Conservation (phyloP, 1,284 basidiomycete genomes). For the Cutaneotrichosporon curvatum region DNA sequence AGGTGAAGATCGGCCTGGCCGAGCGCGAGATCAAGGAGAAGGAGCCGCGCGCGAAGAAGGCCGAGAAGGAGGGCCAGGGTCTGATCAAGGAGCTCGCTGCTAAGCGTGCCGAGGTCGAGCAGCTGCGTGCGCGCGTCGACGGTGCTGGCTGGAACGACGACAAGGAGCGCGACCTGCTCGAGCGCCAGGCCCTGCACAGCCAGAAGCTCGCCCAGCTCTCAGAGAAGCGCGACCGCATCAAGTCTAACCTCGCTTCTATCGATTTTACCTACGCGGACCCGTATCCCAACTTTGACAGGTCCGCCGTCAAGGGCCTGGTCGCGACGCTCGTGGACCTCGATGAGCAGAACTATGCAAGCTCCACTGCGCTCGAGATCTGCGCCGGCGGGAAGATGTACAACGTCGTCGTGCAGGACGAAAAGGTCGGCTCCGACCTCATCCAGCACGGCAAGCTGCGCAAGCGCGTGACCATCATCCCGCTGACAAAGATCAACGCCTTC, state of each 20-base stretch:
- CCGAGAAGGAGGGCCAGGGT: constrained; percentile 76
- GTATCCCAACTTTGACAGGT: constrained; percentile 71
- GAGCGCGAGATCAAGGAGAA: constrained; percentile 74
- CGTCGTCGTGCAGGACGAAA: constrained; percentile 86
- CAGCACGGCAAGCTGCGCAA: constrained; percentile 72
- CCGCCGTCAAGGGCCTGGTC: constrained; percentile 88
- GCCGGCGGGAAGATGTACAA: constrained; percentile 91
- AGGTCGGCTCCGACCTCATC: constrained; percentile 76
- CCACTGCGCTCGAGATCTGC: constrained; percentile 88
- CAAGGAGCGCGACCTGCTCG: constrained; percentile 62
- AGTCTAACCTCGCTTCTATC: constrained; percentile 62
- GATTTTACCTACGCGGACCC: constrained; percentile 82
- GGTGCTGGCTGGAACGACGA: constrained; percentile 72
- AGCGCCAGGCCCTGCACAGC: constrained; percentile 55
- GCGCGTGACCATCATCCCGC: constrained; percentile 86
- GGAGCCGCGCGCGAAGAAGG: constrained; percentile 72
- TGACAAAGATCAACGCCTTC: constrained; percentile 80
- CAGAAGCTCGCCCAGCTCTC: constrained; percentile 56
- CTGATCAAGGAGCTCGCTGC: constrained; percentile 58
- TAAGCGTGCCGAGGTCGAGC: constrained; percentile 59
- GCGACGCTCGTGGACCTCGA: constrained; percentile 73
- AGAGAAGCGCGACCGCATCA: constrained; percentile 69
- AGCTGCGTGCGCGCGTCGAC: constrained; percentile 53
- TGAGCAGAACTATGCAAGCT: constrained; percentile 62
- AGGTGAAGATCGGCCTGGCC: constrained; percentile 67